These are phyloP conservation scores for Penicillium griseofulvum DNA, from an alignment of 2,329 filamentous ascomycete species.

Conservation along the genomic window DNA sequence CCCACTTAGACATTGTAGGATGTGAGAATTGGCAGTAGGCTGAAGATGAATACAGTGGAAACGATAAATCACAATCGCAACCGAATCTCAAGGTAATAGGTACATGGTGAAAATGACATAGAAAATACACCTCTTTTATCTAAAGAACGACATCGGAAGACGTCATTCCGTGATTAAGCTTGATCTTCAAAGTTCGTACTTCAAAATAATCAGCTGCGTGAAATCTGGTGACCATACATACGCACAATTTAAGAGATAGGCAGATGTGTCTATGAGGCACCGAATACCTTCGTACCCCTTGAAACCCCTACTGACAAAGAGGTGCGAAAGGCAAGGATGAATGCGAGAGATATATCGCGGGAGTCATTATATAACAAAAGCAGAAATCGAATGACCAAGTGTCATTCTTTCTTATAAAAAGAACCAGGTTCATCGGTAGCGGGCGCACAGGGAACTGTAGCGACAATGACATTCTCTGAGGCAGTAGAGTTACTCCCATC, in stretches of 20 bases:
- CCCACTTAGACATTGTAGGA: background rate
- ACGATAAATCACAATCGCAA: background rate
- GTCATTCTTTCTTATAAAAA: background rate
- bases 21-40: too few species aligned
- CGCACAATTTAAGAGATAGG: background rate
- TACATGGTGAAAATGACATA: background rate
- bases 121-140: background rate
- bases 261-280: background rate
- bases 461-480: background rate
- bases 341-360: background rate
- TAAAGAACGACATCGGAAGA: background rate
- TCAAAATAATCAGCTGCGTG: background rate
- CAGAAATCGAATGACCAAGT: background rate
- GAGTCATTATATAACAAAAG: too few species aligned
- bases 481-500: slow-evolving; percentile 21
- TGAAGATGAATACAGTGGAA: background rate
- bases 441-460: too few species aligned
- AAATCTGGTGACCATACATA: background rate
- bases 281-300: background rate
- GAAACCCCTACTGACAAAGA: background rate
- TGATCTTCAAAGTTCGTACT: background rate
- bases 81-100: background rate
- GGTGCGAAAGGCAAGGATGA: background rate
- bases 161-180: background rate
- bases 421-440: background rate